A percentile compares a stretch with the other conserved stretches of the same genome.
phyloP scores from a whole-genome alignment of 23 red algal species.

The Gracilariopsis chorda region DNA sequence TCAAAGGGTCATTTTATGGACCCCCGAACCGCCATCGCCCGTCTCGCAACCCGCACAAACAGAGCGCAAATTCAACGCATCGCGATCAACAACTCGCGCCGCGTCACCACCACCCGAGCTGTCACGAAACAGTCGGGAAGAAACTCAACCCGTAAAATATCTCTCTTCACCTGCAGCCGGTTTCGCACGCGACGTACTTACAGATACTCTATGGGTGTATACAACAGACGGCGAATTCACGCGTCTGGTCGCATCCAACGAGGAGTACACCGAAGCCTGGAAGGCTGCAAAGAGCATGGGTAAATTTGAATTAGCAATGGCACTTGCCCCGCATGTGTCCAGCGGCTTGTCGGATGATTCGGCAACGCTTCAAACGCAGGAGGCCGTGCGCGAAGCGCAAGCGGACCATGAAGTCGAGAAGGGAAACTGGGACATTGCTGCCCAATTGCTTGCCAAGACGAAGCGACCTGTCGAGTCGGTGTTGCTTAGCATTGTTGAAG shows the following conservation, averaged over 20 bases:
- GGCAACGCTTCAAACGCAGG: slow-evolving; percentile 24
- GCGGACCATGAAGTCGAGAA: slow-evolving; percentile 45
- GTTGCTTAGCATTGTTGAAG: slow-evolving; percentile 41
- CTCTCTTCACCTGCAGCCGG: slow-evolving; percentile 48
- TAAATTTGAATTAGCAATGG: slow-evolving; percentile 62
- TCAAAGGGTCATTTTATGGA: slow-evolving; percentile 44
- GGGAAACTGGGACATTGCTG: slow-evolving; percentile 64
- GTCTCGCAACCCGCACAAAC: neutral
- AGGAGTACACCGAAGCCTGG: slow-evolving; percentile 62
- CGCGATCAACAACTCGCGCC: neutral
- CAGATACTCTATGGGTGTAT: slow-evolving; percentile 55
- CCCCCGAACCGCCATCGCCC: neutral
- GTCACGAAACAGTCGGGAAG: neutral
- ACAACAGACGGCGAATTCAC: slow-evolving; percentile 56
- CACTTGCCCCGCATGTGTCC: slow-evolving; percentile 58
- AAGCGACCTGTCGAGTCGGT: slow-evolving; percentile 61
- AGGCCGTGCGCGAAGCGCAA: slow-evolving; percentile 65
- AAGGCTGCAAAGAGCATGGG: slow-evolving; percentile 52
- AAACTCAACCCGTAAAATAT: neutral
- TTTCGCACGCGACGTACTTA: slow-evolving; percentile 37
- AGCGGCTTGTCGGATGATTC: slow-evolving; percentile 44
- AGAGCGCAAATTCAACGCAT: neutral
- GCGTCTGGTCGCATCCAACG: slow-evolving; percentile 17
- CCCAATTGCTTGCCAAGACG: slow-evolving; percentile 50
- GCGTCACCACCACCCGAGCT: neutral